A percentile compares a stretch with the other conserved stretches of the same genome.
These are phyloP conservation scores for Cyclostephanos tholiformis DNA, from an alignment of 108 stramenopile species.

Conservation along the genomic window DNA sequence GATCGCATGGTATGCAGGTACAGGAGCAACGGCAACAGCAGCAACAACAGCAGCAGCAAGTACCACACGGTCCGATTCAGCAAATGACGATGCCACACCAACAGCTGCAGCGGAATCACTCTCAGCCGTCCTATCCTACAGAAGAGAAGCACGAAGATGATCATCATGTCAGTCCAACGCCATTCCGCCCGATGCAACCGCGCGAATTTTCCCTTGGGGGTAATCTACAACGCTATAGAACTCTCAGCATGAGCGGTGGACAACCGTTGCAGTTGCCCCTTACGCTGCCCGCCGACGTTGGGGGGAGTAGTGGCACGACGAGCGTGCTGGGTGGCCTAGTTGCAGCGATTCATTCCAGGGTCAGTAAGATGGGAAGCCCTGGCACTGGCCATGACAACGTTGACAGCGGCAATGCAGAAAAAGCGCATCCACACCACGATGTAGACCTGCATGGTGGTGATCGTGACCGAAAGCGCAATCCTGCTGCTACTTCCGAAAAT, in stretches of 20 bases:
- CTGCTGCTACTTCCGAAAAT: neutral
- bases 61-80: neutral
- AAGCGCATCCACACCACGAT: neutral
- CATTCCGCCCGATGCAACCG: constrained; percentile 46
- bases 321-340: neutral
- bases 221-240: neutral
- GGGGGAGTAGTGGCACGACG: neutral
- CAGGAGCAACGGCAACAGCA: neutral
- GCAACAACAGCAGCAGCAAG: neutral
- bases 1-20: neutral
- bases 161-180: constrained; percentile 19
- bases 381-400: neutral
- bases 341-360: neutral
- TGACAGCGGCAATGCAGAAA: neutral
- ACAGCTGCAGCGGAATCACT: neutral
- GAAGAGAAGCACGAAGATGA: neutral
- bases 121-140: neutral
- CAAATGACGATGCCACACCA: neutral
- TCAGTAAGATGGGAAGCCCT: neutral
- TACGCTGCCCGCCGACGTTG: constrained; percentile 4
- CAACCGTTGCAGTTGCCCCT: constrained; percentile 3
- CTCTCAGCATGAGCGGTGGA: constrained; percentile 1
- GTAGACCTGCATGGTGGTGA: neutral
- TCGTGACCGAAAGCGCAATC: neutral
- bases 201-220: constrained; percentile 39